These are phyloP conservation scores for Leccinum truebloodii DNA, from an alignment of 768 basidiomycete genomes.

Conservation along the genomic window DNA sequence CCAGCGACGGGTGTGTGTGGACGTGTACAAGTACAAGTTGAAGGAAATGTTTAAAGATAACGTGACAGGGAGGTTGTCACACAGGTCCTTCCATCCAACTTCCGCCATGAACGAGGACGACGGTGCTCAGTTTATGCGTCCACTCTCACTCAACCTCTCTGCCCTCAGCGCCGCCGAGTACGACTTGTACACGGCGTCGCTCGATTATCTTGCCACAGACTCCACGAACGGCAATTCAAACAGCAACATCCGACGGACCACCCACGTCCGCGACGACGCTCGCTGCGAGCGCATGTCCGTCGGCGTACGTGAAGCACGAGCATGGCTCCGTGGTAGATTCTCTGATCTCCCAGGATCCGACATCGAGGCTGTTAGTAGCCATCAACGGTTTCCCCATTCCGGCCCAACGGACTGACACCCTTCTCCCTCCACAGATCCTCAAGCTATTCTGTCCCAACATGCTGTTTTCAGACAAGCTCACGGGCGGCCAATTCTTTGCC, in stretches of 20 bases:
- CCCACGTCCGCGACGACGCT: constrained; percentile 38
- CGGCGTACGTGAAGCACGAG: constrained; percentile 65
- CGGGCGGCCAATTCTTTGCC: constrained; percentile 77
- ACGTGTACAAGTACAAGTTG: too few relatives aligned
- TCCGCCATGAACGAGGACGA: too few relatives aligned
- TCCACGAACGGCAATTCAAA: constrained; percentile 23
- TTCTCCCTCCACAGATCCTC: constrained; percentile 50
- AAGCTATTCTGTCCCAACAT: constrained; percentile 61
- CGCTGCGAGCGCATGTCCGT: constrained; percentile 56
- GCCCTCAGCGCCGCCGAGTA: constrained; percentile 78
- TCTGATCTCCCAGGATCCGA: constrained; percentile 47
- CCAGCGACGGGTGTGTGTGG: too few relatives aligned
- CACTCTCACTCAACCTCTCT: constrained; percentile 69
- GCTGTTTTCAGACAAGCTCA: constrained; percentile 51
- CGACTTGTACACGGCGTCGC: constrained; percentile 58
- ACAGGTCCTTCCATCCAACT: too few relatives aligned
- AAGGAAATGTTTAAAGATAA: too few relatives aligned
- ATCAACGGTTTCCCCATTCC: neutral
- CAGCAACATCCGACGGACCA: neutral
- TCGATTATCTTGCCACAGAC: constrained; percentile 51
- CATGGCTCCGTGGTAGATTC: constrained; percentile 76
- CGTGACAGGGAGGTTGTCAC: too few relatives aligned
- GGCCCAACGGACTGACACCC: neutral
- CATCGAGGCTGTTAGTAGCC: constrained; percentile 56
- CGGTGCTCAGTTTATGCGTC: constrained; percentile 47